Percentiles rank a stretch among this genome's conserved stretches.
These are phyloP conservation scores for Haplosporangium sp. DNA, from an alignment of 371 early-diverging fungal genomes.

Conservation along the genomic window DNA sequence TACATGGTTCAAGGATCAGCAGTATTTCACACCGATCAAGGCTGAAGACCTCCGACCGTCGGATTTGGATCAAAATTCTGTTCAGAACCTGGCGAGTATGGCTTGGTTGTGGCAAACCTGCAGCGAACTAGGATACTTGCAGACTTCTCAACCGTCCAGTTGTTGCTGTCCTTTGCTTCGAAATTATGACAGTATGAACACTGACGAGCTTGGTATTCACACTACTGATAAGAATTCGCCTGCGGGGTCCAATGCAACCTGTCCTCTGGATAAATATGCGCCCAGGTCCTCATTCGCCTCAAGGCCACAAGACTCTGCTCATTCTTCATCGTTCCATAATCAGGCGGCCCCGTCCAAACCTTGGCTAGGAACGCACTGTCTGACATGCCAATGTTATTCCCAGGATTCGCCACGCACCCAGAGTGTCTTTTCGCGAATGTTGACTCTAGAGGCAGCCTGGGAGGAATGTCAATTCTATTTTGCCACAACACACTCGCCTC, in stretches of 20 bases:
- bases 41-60: constrained; percentile 29
- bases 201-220: no score
- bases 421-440: constrained; percentile 35
- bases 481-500: neutral
- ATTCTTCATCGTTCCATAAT: neutral
- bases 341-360: neutral
- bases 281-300: neutral
- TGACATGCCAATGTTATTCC: constrained; percentile 24
- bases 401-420: neutral
- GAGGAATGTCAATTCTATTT: constrained; percentile 48
- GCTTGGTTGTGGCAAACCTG: constrained; percentile 54
- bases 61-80: constrained; percentile 36
- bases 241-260: no score
- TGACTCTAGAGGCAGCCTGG: constrained; percentile 47
- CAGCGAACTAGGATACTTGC: constrained; percentile 45
- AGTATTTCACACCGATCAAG: constrained; percentile 42
- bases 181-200: no score
- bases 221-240: no score
- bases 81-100: constrained; percentile 30
- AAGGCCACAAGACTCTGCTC: neutral
- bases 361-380: constrained; percentile 7
- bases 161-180: constrained; percentile 32
- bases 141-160: constrained; percentile 34
- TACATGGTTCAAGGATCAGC: constrained; percentile 39
- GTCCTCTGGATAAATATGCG: no score